Evolutionary conservation across 345 rosid genomes (phyloP).

Genomic region (Clausena lansium): DNA sequence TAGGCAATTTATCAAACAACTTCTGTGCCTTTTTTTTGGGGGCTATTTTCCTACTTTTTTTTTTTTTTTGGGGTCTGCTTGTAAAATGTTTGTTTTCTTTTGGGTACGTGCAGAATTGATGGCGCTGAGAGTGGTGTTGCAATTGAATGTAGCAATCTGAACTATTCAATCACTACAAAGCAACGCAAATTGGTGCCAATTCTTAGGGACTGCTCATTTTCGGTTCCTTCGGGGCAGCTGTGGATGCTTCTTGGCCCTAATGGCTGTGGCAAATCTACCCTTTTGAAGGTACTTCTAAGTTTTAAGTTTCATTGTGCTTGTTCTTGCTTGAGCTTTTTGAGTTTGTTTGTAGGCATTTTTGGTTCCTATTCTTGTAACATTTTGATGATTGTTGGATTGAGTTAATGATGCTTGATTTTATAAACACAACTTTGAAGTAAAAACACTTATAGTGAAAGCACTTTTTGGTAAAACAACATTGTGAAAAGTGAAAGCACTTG

Average conservation of each 20-base stretch:
- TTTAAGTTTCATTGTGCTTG: background rate
- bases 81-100: background rate
- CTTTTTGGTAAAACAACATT: background rate
- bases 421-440: background rate
- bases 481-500: background rate
- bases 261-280: conserved; percentile 97
- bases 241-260: conserved; percentile 99
- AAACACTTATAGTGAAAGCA: background rate
- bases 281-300: conserved; percentile 85
- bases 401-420: background rate
- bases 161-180: conserved; percentile 57
- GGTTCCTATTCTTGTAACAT: background rate
- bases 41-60: conserved; percentile 11
- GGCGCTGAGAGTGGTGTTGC: conserved; percentile 34
- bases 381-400: background rate
- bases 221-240: conserved; percentile 69
- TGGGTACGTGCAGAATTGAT: conserved; percentile 35
- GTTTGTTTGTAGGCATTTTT: background rate
- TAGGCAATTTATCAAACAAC: conserved; percentile 30
- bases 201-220: conserved; percentile 73
- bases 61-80: background rate
- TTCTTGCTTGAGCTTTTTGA: background rate
- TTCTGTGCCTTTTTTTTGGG: background rate
- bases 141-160: conserved; percentile 64
- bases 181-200: conserved; percentile 57